phyloP scores from a whole-genome alignment of 2,329 filamentous ascomycete genomes.

The Alternaria sp. region DNA sequence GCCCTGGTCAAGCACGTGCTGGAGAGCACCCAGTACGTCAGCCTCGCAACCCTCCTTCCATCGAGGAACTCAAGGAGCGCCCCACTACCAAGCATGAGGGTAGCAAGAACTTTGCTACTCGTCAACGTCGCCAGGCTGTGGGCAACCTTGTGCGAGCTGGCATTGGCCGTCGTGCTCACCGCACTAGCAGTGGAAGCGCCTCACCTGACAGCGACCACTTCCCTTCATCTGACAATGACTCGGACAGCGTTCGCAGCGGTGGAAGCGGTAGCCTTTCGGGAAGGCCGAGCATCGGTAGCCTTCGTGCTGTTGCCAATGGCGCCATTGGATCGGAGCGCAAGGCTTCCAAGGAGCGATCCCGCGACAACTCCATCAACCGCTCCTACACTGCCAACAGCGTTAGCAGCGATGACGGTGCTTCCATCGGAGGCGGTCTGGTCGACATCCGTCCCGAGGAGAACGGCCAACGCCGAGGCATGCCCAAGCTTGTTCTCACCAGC shows the following conservation, averaged over 20 bases:
- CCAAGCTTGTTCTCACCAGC: conserved; percentile 85
- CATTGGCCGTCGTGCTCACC: conserved; percentile 78
- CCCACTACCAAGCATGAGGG: conserved; percentile 93
- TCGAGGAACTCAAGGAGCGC: conserved; percentile 89
- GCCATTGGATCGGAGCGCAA: conserved; percentile 90
- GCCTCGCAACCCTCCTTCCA: conserved; percentile 86
- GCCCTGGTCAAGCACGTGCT: conserved; percentile 88
- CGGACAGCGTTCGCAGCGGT: conserved; percentile 60
- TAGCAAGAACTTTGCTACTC: conserved; percentile 95
- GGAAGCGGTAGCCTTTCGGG: conserved; percentile 85
- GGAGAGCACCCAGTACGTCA: conserved; percentile 95
- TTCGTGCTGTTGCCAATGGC: conserved; percentile 79
- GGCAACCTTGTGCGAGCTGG: conserved; percentile 91
- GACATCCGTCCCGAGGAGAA: conserved; percentile 62
- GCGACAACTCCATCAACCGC: conserved; percentile 48
- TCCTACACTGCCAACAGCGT: conserved; percentile 69
- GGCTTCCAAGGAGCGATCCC: conserved; percentile 53
- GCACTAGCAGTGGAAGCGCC: conserved; percentile 77
- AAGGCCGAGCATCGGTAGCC: conserved; percentile 75
- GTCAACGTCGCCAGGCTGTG: conserved; percentile 89
- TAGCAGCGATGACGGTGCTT: conserved; percentile 67
- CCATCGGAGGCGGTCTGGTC: conserved; percentile 64
- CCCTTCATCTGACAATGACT: conserved; percentile 73
- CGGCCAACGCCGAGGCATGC: conserved; percentile 76
- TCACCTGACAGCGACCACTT: conserved; percentile 89